These are phyloP conservation scores for Neonectria ditissima DNA, from an alignment of 2,329 filamentous ascomycete species.

Conservation along the genomic window DNA sequence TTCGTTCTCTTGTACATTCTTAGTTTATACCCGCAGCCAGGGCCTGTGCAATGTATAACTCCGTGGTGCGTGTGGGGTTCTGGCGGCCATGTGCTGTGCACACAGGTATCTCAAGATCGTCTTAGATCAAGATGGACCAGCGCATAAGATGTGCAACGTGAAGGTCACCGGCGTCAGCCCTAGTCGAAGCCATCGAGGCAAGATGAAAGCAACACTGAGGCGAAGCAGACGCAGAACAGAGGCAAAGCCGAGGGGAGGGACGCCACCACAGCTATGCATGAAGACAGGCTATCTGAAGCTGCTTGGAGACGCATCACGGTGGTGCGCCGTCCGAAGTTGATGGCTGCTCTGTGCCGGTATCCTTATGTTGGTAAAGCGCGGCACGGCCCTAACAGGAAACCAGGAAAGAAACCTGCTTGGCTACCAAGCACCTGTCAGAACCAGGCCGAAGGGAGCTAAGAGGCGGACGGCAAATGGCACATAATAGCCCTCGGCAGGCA, in stretches of 20 bases:
- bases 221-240: neutral
- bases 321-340: conserved; percentile 34
- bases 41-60: conserved; percentile 1
- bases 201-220: neutral
- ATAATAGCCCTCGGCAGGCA: conserved; percentile 38
- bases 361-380: conserved; percentile 34
- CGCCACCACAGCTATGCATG: conserved; percentile 8
- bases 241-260: conserved; percentile 4
- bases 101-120: conserved; percentile 10
- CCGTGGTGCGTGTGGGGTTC: conserved; percentile 12
- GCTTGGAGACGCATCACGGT: conserved; percentile 27
- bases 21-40: conserved; percentile 7
- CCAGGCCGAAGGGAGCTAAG: conserved; percentile 24
- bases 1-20: neutral
- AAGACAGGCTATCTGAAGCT: conserved; percentile 11
- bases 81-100: conserved; percentile 22
- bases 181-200: conserved; percentile 9
- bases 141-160: conserved; percentile 16
- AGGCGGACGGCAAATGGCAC: conserved; percentile 27
- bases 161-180: conserved; percentile 20
- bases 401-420: conserved; percentile 10
- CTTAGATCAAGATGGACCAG: conserved; percentile 13
- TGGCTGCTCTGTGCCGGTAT: conserved; percentile 32
- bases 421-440: conserved; percentile 28
- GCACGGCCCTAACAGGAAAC: conserved; percentile 24